Evolutionary conservation across 306 rosid species (phyloP).

Genomic region (Lathyrus aphaca): DNA sequence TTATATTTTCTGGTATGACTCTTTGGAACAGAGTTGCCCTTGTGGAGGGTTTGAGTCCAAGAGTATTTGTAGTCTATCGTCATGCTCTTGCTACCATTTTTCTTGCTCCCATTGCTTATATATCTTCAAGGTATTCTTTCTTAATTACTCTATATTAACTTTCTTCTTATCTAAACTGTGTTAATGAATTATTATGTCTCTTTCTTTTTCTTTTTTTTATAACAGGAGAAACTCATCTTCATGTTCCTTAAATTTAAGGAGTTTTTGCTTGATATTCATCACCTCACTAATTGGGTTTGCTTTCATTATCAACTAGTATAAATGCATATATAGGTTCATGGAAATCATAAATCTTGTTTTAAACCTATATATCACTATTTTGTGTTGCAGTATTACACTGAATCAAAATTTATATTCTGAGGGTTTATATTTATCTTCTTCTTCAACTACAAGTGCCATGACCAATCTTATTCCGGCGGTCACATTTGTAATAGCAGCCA

Average conservation of each 20-base stretch:
- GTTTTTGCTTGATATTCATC: slow-evolving; percentile 54
- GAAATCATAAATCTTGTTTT: no score
- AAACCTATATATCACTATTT: neutral
- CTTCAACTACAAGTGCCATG: slow-evolving; percentile 58
- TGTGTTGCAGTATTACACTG: slow-evolving; percentile 41
- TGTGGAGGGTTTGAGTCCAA: slow-evolving; percentile 58
- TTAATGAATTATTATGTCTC: neutral
- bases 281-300: slow-evolving; percentile 60
- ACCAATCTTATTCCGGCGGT: slow-evolving; percentile 60
- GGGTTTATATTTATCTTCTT: slow-evolving; percentile 54
- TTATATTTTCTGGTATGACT: slow-evolving; percentile 43
- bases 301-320: no score
- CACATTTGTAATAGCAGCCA: slow-evolving; percentile 57
- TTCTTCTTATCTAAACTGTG: neutral
- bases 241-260: slow-evolving; percentile 42
- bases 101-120: slow-evolving; percentile 51
- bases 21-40: slow-evolving; percentile 48
- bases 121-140: slow-evolving; percentile 37
- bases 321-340: no score
- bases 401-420: slow-evolving; percentile 52
- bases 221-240: slow-evolving; percentile 45
- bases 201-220: neutral
- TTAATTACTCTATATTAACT: neutral
- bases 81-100: slow-evolving; percentile 57
- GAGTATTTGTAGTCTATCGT: slow-evolving; percentile 54